Percentiles rank a stretch among this genome's conserved stretches.
Conservation (phyloP, 768 basidiomycete genomes). For the Gyrodon lividus region DNA sequence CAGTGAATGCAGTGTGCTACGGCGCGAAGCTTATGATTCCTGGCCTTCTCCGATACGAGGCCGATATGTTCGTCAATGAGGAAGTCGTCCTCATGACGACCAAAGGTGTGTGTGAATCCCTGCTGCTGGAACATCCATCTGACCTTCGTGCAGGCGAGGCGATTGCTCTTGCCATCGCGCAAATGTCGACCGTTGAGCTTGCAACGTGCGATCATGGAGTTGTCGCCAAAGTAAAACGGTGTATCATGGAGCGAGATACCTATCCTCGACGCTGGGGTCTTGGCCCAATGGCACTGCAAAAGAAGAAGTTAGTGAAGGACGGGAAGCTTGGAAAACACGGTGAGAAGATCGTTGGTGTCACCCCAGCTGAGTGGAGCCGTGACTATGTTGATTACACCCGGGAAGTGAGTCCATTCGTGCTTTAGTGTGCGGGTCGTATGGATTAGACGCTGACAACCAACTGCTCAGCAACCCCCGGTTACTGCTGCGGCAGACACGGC, state of each 20-base stretch:
- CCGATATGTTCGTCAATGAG: conserved; percentile 91
- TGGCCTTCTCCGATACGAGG: conserved; percentile 93
- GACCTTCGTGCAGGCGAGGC: conserved; percentile 64
- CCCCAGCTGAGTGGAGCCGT: conserved; percentile 87
- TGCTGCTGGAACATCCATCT: background rate
- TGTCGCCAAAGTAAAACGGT: conserved; percentile 97
- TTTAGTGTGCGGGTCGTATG: background rate
- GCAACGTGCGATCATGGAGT: conserved; percentile 98
- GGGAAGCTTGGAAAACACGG: conserved; percentile 96
- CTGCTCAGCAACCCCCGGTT: conserved; percentile 39
- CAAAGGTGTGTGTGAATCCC: conserved; percentile 59
- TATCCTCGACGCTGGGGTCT: conserved; percentile 98
- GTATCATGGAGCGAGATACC: conserved; percentile 99
- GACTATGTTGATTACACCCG: conserved; percentile 94
- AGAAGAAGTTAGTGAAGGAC: conserved; percentile 99
- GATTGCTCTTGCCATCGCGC: conserved; percentile 90
- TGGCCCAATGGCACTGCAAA: conserved; percentile 94
- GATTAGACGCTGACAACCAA: conserved; percentile 10
- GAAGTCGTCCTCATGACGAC: conserved; percentile 99
- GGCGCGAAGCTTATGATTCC: conserved; percentile 99
- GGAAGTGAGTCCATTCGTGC: conserved; percentile 41
- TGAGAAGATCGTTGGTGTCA: conserved; percentile 81
- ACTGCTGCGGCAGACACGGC: conserved; percentile 27
- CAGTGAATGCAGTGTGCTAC: conserved; percentile 98
- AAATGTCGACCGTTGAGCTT: conserved; percentile 98